Evolutionary conservation across 345 rosid genomes (phyloP).

Genomic region (Aquilaria malaccensis): DNA sequence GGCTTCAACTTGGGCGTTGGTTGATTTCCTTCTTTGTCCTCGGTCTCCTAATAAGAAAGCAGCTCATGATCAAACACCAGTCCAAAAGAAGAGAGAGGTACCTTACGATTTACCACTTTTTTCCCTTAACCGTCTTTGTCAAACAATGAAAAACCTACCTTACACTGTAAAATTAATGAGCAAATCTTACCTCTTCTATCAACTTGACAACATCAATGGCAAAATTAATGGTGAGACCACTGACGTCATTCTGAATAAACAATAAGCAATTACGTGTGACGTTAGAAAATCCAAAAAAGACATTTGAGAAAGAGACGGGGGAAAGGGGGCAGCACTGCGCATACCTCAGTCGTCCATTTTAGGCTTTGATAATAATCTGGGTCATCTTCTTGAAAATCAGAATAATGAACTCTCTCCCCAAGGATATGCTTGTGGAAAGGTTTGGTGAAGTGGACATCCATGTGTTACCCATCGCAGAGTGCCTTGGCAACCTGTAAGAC

Average conservation of each 20-base stretch:
- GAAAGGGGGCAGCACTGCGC: not conserved
- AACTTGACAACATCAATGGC: conserved; percentile 95
- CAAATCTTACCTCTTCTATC: conserved; percentile 55
- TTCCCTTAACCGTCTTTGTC: no score
- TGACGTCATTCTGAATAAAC: conserved; percentile 71
- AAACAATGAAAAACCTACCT: not conserved
- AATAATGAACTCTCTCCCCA: conserved; percentile 85
- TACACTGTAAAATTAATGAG: not conserved
- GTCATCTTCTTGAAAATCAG: conserved; percentile 94
- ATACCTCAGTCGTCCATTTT: conserved; percentile 99
- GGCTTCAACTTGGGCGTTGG: conserved; percentile 40
- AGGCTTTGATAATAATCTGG: conserved; percentile 80
- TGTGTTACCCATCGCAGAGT: conserved; percentile 83
- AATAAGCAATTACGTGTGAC: conserved; percentile 10
- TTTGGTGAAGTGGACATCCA: conserved; percentile 96
- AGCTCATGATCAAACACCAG: no score
- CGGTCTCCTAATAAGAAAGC: no score
- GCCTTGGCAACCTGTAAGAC: conserved; percentile 86
- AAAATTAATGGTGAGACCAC: conserved; percentile 86
- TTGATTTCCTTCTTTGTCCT: no score
- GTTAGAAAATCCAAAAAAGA: not conserved
- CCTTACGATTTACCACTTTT: not conserved
- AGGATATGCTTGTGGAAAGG: conserved; percentile 96
- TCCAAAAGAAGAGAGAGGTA: not conserved
- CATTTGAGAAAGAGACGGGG: not conserved